Base-by-base conservation (phyloP, 192 early-diverging fungal species). In the Umbelopsis sp. region DNA sequence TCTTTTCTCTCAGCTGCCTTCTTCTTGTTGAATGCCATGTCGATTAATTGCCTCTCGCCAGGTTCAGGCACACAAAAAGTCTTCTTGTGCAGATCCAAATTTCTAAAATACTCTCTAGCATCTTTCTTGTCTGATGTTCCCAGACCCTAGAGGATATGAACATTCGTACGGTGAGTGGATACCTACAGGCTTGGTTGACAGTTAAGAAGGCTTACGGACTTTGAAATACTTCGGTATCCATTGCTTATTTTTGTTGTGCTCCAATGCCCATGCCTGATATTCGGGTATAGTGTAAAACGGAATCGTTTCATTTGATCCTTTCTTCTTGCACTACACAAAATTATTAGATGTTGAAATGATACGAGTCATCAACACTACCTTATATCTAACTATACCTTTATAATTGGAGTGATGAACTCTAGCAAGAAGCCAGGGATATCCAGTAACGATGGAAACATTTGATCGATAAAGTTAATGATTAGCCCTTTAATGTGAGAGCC, bases 401-500 rank as follows among this genome's bases (percentile, higher is more conserved):
- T 92, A 73, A 99, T 96, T 4, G 97, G 97, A 7, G 97, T 99
- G 71, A 99, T 95, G 69, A 99, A 98, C 81, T 98, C 95, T 45
- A 91, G 83, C 62, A 99, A 71, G 79, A 99, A 99, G 0, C 93
- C 95, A 10, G 94, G 91, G 34, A 97, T 87, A 74, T 94, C 89
- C 69, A 99, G 81, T 47, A 99, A 82, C 2, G 89, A 91, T 10
- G 97, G 97, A 77, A 92, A 99, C 81, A 94, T 92, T 54, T 94
- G 90, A 81, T 98, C 96, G 36, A 99, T 84, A 68, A 98, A 92
- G 80, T 99, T 99, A 80, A 99, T 92, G 22, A 99, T 87, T 7
- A 99, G 86, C 22, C 96, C 96, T 79, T 99, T 99, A 83, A 98
- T 98, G 71, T 97, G 96, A 24, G 93, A 96, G 29, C 95, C 96